A percentile compares a stretch with the other conserved stretches of the same genome.
phyloP scores from a whole-genome alignment of 208 protist species.

The Histomonas meleagridis region DNA sequence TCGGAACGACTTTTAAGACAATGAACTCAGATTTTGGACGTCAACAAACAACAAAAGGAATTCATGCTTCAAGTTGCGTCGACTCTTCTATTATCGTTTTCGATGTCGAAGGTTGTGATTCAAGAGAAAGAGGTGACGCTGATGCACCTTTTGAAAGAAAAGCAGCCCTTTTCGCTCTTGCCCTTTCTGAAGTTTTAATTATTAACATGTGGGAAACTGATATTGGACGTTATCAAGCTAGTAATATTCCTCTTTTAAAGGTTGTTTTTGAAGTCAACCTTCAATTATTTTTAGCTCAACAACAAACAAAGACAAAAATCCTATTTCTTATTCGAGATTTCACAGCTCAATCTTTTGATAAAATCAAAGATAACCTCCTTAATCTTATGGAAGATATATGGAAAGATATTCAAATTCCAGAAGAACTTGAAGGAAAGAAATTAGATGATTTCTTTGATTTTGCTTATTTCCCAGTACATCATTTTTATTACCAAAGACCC shows the following conservation, averaged over 20 bases:
- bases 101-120: slow-evolving; percentile 43
- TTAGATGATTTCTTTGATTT: slow-evolving; percentile 11
- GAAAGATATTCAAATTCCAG: neutral
- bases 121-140: slow-evolving; percentile 9
- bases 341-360: neutral
- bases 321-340: slow-evolving; percentile 44
- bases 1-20: slow-evolving; percentile 35
- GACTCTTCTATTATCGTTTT: neutral
- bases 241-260: slow-evolving; percentile 27
- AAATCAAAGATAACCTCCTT: neutral
- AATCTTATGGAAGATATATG: neutral
- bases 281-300: slow-evolving; percentile 1
- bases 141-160: slow-evolving; percentile 39
- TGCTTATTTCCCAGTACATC: neutral
- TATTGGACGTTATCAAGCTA: slow-evolving; percentile 40
- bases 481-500: neutral
- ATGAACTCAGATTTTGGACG: slow-evolving; percentile 33
- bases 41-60: slow-evolving; percentile 42
- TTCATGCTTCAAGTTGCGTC: neutral
- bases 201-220: slow-evolving; percentile 44
- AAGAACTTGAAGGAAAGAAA: neutral
- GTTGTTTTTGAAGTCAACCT: slow-evolving; percentile 42
- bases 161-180: slow-evolving; percentile 35
- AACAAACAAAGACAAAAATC: slow-evolving; percentile 34
- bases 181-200: slow-evolving; percentile 38